Base-by-base conservation (phyloP, 345 rosid genomes). In the Rubroshorea leprosula region DNA sequence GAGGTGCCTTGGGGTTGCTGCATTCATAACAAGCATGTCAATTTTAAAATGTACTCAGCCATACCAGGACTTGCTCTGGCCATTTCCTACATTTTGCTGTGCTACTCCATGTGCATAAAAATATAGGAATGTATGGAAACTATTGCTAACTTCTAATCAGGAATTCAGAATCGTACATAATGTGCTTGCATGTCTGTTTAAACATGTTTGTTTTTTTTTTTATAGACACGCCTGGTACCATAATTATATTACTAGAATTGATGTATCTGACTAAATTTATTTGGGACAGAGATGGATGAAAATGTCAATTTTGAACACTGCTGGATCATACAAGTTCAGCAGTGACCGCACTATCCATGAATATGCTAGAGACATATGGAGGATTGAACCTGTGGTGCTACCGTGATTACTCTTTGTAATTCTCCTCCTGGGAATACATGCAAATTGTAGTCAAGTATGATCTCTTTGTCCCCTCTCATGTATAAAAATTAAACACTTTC, bases 251-350 rank as follows among this genome's bases (percentile, higher is more conserved):
- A 50, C n/a, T n/a, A 58, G 7, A 1, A 11, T n/a, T n/a, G 18
- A 4, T 59, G 21, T n/a, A 38, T 27, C 23, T 38, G 5, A 23
- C 22, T n/a, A 11, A 20, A 23, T 54, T 55, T 12, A 4, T 23
- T 44, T 58, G 26, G 50, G 21, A 59, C 84, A 81, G 83, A 59
- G 67, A 66, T 79, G 83, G 86, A 81, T 83, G 38, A 73, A 63
- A 59, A 77, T 77, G 86, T 79, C 90, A 45, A 73, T 81, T 54
- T 54, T 81, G 82, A 84, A 84, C 69, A 75, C 80, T 6, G 83
- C 87, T 2, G 81, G 85, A 14, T 81, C 82, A 0, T 69, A 69
- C 76, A 79, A 81, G 76, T 72, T 84, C 78, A 77, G 85, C 75
- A 75, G 85, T 45, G 83, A 84, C 69, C 57, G 80, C 13, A 77